Evolutionary conservation across 805 yeast species (phyloP).

Genomic region (Zygosaccharomyces kombuchaensis): DNA sequence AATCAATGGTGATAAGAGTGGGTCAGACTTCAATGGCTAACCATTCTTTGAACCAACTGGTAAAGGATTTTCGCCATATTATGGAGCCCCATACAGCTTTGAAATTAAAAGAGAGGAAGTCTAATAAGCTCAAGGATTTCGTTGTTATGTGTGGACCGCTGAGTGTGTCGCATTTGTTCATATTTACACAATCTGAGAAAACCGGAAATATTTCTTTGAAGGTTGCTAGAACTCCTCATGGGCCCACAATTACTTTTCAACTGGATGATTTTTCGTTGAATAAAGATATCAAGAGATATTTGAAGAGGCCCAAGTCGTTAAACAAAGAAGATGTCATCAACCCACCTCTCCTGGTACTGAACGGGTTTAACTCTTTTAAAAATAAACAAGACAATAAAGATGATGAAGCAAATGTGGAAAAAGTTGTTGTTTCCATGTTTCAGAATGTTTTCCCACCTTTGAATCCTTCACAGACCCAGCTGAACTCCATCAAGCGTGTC

Average conservation of each 20-base stretch:
- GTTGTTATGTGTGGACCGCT: constrained; percentile 98
- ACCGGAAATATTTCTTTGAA: constrained; percentile 80
- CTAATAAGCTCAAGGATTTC: constrained; percentile 84
- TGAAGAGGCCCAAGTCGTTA: constrained; percentile 74
- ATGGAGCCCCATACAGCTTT: constrained; percentile 98
- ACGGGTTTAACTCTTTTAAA: constrained; percentile 59
- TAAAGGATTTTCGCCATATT: constrained; percentile 76
- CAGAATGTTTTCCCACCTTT: constrained; percentile 96
- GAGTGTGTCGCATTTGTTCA: constrained; percentile 82
- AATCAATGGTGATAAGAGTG: constrained; percentile 89
- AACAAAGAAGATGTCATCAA: constrained; percentile 62
- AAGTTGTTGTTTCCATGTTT: constrained; percentile 79
- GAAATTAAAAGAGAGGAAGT: constrained; percentile 76
- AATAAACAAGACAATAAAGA: constrained; percentile 10
- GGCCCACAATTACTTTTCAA: constrained; percentile 86
- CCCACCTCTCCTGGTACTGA: constrained; percentile 90
- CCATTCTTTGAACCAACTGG: constrained; percentile 78
- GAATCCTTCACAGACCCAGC: constrained; percentile 75
- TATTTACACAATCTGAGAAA: constrained; percentile 76
- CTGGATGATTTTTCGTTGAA: constrained; percentile 72
- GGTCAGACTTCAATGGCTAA: constrained; percentile 56
- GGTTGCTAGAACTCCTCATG: constrained; percentile 83
- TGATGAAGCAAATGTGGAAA: constrained; percentile 56
- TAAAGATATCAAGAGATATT: constrained; percentile 68
- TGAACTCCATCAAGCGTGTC: constrained; percentile 75